These are phyloP conservation scores for Blastobotrys buckinghamii DNA, from an alignment of 1,139 yeast species.

Conservation along the genomic window DNA sequence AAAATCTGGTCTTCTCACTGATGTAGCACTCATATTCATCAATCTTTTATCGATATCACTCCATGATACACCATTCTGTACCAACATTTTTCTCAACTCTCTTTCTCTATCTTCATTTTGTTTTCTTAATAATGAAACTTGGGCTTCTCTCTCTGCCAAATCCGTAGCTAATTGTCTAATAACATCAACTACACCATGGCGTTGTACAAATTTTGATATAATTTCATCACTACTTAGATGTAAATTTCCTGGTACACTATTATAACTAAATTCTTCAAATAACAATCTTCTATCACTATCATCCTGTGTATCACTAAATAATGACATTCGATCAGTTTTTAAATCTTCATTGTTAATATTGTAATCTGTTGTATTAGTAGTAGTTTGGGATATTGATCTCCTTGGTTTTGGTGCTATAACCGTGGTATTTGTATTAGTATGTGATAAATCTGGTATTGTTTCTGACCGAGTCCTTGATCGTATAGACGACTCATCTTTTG, in stretches of 20 bases:
- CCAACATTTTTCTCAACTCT: conserved; percentile 38
- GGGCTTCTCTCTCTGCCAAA: conserved; percentile 45
- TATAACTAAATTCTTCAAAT: conserved; percentile 25
- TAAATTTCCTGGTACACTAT: conserved; percentile 35
- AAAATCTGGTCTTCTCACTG: conserved; percentile 24
- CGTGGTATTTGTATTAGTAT: no score
- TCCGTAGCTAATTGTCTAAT: conserved; percentile 47
- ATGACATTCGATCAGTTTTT: conserved; percentile 4
- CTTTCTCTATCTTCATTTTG: conserved; percentile 43
- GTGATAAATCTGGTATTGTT: no score
- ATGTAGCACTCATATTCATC: conserved; percentile 24
- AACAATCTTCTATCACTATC: conserved; percentile 18
- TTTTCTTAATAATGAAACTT: conserved; percentile 39
- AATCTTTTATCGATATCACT: conserved; percentile 42
- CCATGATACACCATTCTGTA: conserved; percentile 42
- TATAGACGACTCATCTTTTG: not conserved
- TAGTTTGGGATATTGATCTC: not conserved
- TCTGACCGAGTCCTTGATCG: no score
- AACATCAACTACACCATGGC: conserved; percentile 40
- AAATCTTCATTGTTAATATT: conserved; percentile 3
- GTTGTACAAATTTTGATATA: conserved; percentile 35
- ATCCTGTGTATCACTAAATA: conserved; percentile 11
- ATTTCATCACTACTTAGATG: conserved; percentile 34
- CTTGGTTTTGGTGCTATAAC: not conserved
- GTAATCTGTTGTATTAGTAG: not conserved